Conservation (phyloP, 805 yeast species). For the Hanseniaspora osmophila region DNA sequence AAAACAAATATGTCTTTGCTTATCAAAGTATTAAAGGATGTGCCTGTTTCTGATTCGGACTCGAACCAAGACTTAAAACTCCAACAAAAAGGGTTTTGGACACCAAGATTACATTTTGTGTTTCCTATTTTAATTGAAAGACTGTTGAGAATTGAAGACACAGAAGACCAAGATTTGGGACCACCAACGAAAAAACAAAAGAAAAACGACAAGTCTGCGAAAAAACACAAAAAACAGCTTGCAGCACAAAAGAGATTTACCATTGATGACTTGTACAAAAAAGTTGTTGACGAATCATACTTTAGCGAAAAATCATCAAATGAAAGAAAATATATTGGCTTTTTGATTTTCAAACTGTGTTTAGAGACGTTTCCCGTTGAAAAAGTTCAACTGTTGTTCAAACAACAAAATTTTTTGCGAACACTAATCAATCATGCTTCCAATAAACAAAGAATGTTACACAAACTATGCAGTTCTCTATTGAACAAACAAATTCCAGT, state of each 20-base stretch:
- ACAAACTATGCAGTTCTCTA: conserved; percentile 48
- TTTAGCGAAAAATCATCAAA: conserved; percentile 66
- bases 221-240: conserved; percentile 6
- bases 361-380: conserved; percentile 20
- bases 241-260: conserved; percentile 17
- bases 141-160: conserved; percentile 7
- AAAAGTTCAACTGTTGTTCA: conserved; percentile 23
- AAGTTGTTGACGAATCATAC: conserved; percentile 64
- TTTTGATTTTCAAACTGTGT: conserved; percentile 50
- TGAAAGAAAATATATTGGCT: conserved; percentile 79
- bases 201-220: conserved; percentile 9
- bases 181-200: conserved; percentile 16
- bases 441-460: conserved; percentile 47
- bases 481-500: conserved; percentile 29
- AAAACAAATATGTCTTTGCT: conserved; percentile 50
- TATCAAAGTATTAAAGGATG: conserved; percentile 51
- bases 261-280: conserved; percentile 62
- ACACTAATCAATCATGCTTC: conserved; percentile 65
- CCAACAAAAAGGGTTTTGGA: conserved; percentile 57
- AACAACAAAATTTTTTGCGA: conserved; percentile 51
- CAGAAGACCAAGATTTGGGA: conserved; percentile 28
- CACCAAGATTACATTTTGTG: conserved; percentile 59
- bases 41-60: conserved; percentile 21
- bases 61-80: conserved; percentile 12
- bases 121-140: conserved; percentile 31